Evolutionary conservation across 495 filamentous ascomycete species (phyloP), one percentile per base, ranked within the genome.

Genomic region (Podospora appendiculata): DNA sequence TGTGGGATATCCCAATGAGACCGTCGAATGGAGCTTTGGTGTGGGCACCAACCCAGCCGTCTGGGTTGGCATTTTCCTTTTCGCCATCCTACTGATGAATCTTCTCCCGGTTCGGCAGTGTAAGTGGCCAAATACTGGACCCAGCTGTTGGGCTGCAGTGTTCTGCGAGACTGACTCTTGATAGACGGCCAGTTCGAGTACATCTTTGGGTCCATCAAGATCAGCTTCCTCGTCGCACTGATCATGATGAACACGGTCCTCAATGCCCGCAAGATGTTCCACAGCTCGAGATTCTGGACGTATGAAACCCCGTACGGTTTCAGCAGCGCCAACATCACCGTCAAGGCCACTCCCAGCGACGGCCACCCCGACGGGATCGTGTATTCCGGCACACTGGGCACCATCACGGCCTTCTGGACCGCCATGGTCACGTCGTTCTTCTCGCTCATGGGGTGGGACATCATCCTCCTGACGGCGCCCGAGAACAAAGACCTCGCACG

Each of bases 371-470:
- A 47, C n/a, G 58, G 58, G 8, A 33, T 55, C 9, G 58, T 66
- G 17, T 53, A 60, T 6, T 53, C 18, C 17, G 68, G 69, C 0
- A 51, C 51, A 5, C 32, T 50, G 3, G 49, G 42, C 5, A 45
- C 45, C 11, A 49, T 52, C 35, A 43, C 57, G 13, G 67, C 67
- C 13, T 51, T 72, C 16, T 72, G 69, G 66, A 67, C 62, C 16
- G 61, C 61, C 7, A 61, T 71, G 46, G 58, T 55, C 1, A 63
- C 62, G 5, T 59, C 53, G 8, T 51, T 74, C 39, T 74, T 73
- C 57, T 63, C 61, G 9, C 52, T 78, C 50, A 71, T 77, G 45
- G 71, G 71, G 16, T 76, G 77, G 60, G 69, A 73, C 41, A 59
- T 62, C 9, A 67, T 72, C 32, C 54, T 68, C 3, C 62, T 72